Evolutionary conservation across 129 eudicot species (phyloP), one percentile per base, ranked within the genome.

Genomic region (Chrysanthemum makinoi): DNA sequence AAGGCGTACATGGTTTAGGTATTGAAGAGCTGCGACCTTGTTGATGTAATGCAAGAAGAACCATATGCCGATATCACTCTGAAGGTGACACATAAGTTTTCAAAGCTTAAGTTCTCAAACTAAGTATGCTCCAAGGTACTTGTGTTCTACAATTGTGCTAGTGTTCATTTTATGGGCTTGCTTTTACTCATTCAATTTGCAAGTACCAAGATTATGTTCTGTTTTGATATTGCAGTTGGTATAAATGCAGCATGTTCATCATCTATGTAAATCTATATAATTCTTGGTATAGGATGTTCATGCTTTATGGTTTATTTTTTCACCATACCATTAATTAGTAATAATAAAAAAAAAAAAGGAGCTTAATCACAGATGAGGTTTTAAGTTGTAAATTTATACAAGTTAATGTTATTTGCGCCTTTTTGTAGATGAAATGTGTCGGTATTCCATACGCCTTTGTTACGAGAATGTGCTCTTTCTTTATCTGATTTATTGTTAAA

Each of bases 11-110:
- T 62, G 49, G 33, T 73, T 50, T 75, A 91, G 97, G 92, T 88
- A 35, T 79, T 91, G 79, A 86, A 82, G 81, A 77, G 66, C 43
- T 70, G 69, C 62, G 90, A 86, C 58, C 88, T 82, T 66, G 72
- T 88, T 28, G 93, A 88, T 50, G 78, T 84, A 26, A 72, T 79
- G 49, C 97, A 91, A 87, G 84, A 88, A 30, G 85, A 77, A 54
- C 83, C 96, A 0, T 91, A 84, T 64, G 80, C 79, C 26, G 93
- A 88, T 62, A 84, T 91, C 60, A 80, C 58, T 39, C 33, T 91
- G 55, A 88, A 83, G 83, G 83, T 82, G 73, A 86, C 86, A 9
- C 73, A 88, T 9, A 78, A 82, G 66, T 89, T 90, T 72, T 72
- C 80, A n/a, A 82, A 80, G 77, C 85, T 74, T 24, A 81, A 82